Evolutionary conservation across 1,284 basidiomycete species (phyloP).

Genomic region (Melampsora larici-populina): DNA sequence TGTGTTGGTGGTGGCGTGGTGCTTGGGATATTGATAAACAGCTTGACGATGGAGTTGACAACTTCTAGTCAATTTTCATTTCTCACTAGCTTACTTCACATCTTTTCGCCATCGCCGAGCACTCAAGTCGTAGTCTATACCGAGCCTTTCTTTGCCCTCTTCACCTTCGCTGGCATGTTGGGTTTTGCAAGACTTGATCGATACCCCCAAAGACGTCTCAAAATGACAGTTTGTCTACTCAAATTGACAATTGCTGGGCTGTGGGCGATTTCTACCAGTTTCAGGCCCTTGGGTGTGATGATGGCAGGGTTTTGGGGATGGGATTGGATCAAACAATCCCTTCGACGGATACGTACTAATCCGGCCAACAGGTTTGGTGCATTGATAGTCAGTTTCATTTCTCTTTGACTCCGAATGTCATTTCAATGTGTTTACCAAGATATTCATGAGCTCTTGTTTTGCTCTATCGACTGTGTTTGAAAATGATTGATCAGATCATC

Average conservation of each 20-base stretch:
- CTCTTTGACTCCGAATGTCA: too few relatives aligned
- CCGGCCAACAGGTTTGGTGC: too few relatives aligned
- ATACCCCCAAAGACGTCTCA: not conserved
- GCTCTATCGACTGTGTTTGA: not conserved
- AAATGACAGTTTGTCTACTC: not conserved
- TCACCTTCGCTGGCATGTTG: constrained; percentile 22
- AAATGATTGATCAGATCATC: not conserved
- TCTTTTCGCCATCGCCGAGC: constrained; percentile 15
- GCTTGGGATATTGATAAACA: not conserved
- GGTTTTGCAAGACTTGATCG: not conserved
- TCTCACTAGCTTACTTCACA: constrained; percentile 14
- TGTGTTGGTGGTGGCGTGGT: not conserved
- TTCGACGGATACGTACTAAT: too few relatives aligned
- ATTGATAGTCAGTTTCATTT: too few relatives aligned
- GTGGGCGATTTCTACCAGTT: not conserved
- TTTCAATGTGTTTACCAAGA: too few relatives aligned
- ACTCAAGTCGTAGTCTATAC: constrained; percentile 35
- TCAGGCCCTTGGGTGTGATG: constrained; percentile 22
- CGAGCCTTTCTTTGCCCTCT: constrained; percentile 33
- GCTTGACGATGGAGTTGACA: constrained; percentile 10
- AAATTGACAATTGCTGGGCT: not conserved
- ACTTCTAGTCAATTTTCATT: not conserved
- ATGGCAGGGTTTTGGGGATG: constrained; percentile 8
- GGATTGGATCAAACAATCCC: not conserved
- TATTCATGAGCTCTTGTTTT: too few relatives aligned